Conservation (phyloP, 345 rosid genomes). For the Balakata baccata region DNA sequence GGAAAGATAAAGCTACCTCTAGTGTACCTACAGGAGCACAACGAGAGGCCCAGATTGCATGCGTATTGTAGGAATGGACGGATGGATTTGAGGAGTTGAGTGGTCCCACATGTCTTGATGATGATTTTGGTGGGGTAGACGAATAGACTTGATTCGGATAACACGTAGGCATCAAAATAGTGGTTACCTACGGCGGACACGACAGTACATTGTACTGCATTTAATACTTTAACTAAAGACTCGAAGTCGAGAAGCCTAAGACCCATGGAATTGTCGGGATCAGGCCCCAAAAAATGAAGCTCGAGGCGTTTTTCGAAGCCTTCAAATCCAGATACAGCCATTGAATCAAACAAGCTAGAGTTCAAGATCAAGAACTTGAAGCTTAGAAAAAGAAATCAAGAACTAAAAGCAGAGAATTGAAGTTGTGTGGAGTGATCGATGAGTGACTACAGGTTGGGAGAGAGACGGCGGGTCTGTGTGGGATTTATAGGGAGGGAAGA, state of each 20-base stretch:
- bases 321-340: slow-evolving; percentile 97
- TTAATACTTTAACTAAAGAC: slow-evolving; percentile 55
- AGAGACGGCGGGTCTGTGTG: slow-evolving; percentile 32
- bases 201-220: slow-evolving; percentile 87
- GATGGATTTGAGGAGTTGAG: slow-evolving; percentile 88
- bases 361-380: neutral
- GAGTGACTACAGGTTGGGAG: slow-evolving; percentile 34
- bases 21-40: slow-evolving; percentile 70
- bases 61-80: slow-evolving; percentile 70
- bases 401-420: too few relatives aligned
- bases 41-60: slow-evolving; percentile 51
- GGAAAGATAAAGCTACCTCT: slow-evolving; percentile 95
- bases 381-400: neutral
- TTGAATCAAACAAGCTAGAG: slow-evolving; percentile 8
- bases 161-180: slow-evolving; percentile 80
- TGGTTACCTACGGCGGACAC: slow-evolving; percentile 90
- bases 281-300: slow-evolving; percentile 68
- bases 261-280: slow-evolving; percentile 42
- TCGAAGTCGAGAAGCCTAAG: slow-evolving; percentile 72
- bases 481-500: slow-evolving; percentile 25
- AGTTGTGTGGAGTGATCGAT: neutral
- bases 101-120: slow-evolving; percentile 98
- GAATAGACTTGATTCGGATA: slow-evolving; percentile 93
- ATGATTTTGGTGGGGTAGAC: slow-evolving; percentile 92
- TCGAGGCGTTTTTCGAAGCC: slow-evolving; percentile 97